Percentiles rank a stretch among this genome's conserved stretches.
phyloP scores from a whole-genome alignment of 495 filamentous ascomycete species.

The Xylaria nigripes region DNA sequence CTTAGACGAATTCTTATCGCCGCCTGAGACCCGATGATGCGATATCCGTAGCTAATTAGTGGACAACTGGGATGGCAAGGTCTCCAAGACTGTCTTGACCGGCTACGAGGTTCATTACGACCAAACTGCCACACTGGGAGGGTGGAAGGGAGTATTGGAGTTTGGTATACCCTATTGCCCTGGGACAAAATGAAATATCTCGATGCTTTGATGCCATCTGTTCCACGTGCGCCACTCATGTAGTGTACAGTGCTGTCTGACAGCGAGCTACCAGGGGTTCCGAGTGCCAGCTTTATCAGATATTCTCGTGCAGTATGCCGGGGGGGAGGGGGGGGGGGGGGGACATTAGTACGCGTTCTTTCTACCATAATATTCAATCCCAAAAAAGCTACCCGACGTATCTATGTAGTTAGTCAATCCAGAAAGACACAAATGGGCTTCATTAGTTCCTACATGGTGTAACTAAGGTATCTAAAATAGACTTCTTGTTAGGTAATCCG shows the following conservation, averaged over 20 bases:
- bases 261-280: neutral
- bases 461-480: too few species aligned
- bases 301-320: neutral
- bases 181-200: neutral
- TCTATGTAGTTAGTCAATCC: too few species aligned
- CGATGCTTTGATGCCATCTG: neutral
- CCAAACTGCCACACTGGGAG: neutral
- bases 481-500: too few species aligned
- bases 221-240: neutral
- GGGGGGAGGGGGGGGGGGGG: too few species aligned
- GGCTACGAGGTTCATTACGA: neutral
- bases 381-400: neutral
- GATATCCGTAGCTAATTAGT: neutral
- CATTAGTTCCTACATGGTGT: too few species aligned
- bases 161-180: slow-evolving; percentile 6
- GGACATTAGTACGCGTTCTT: too few species aligned
- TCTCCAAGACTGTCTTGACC: neutral
- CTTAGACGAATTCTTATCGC: neutral
- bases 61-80: neutral
- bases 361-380: neutral
- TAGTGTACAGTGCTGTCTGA: neutral
- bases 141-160: slow-evolving; percentile 8
- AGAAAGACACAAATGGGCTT: too few species aligned
- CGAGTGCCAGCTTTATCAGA: neutral
- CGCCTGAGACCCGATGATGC: too few species aligned